A percentile compares a stretch with the other conserved stretches of the same genome.
These are phyloP conservation scores for Tulasnella sp. DNA, from an alignment of 768 basidiomycete species.

Conservation along the genomic window DNA sequence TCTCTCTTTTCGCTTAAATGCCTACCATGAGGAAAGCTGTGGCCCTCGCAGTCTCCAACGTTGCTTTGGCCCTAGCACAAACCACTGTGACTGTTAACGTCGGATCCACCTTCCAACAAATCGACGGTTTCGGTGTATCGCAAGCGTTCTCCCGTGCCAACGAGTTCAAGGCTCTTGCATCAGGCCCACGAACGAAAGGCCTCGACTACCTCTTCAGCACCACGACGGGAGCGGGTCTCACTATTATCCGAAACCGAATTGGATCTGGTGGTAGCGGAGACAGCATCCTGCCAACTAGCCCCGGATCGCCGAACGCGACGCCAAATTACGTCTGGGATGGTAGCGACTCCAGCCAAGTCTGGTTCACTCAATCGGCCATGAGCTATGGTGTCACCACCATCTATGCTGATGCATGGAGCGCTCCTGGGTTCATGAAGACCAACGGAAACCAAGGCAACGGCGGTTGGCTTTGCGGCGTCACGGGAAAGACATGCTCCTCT, in stretches of 20 bases:
- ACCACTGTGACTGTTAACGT: slow-evolving; percentile 16
- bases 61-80: not conserved
- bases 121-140: slow-evolving; percentile 20
- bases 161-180: not conserved
- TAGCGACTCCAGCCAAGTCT: slow-evolving; percentile 18
- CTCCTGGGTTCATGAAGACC: slow-evolving; percentile 28
- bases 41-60: not conserved
- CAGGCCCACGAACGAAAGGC: not conserved
- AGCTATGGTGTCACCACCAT: slow-evolving; percentile 19
- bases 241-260: slow-evolving; percentile 25
- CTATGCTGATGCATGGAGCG: slow-evolving; percentile 28
- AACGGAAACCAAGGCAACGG: slow-evolving; percentile 23
- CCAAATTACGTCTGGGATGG: slow-evolving; percentile 10
- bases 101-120: not conserved
- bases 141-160: slow-evolving; percentile 20
- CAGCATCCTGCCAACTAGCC: not conserved
- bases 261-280: slow-evolving; percentile 1
- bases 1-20: not conserved
- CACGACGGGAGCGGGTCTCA: slow-evolving; percentile 20
- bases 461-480: slow-evolving; percentile 24
- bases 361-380: slow-evolving; percentile 19
- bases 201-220: slow-evolving; percentile 26
- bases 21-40: not conserved
- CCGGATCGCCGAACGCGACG: not conserved
- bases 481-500: slow-evolving; percentile 24